Evolutionary conservation across 2,329 filamentous ascomycete species (phyloP).

Genomic region (Scedosporium minutisporum): DNA sequence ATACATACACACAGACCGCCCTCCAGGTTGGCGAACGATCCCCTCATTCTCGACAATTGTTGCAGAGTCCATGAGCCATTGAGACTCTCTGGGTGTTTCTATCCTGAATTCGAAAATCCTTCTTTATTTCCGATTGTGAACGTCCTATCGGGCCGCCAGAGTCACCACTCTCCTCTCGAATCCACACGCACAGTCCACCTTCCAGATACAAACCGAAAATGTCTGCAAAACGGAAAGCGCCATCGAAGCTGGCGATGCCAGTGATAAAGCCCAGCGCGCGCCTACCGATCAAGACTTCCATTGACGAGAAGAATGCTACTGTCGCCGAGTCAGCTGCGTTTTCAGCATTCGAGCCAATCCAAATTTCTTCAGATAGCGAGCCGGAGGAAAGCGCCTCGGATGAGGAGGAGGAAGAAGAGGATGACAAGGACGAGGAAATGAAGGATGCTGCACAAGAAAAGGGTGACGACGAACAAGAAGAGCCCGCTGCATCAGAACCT

Average conservation of each 20-base stretch:
- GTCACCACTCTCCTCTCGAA: neutral
- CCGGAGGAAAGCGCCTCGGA: conserved; percentile 39
- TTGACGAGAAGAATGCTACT: conserved; percentile 49
- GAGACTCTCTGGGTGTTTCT: neutral
- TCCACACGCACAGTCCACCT: neutral
- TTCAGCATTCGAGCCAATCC: conserved; percentile 33
- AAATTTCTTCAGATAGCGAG: conserved; percentile 47
- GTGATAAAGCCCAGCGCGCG: conserved; percentile 44
- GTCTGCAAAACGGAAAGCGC: conserved; percentile 53
- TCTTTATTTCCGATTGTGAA: neutral
- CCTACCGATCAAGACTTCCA: conserved; percentile 34
- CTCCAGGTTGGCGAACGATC: no score
- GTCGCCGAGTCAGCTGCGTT: conserved; percentile 29
- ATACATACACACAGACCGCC: neutral
- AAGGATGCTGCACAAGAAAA: neutral
- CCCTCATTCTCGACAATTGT: no score
- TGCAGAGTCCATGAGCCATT: no score
- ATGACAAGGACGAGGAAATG: conserved; percentile 13
- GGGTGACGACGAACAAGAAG: neutral
- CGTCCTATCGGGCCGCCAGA: neutral
- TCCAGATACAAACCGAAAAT: conserved; percentile 22
- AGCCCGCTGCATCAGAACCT: conserved; percentile 10
- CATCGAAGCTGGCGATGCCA: conserved; percentile 47
- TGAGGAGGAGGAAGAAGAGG: conserved; percentile 27
- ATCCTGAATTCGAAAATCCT: neutral